Evolutionary conservation across 1,139 yeast genomes (phyloP).

Genomic region (Suhomyces guaymorum): DNA sequence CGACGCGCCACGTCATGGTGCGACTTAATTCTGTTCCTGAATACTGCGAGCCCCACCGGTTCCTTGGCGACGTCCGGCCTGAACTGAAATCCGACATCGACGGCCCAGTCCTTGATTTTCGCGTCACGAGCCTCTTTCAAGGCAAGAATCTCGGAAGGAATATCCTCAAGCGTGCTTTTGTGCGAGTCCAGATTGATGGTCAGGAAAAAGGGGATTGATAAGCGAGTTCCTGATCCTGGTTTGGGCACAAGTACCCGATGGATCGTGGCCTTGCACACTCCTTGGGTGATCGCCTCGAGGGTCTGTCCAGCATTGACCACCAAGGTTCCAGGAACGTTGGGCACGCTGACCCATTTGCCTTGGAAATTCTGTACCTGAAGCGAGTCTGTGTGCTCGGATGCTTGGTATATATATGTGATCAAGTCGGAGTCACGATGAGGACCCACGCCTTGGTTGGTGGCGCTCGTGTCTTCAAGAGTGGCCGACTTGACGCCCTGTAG

Average conservation of each 20-base stretch:
- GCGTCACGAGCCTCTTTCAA: slow-evolving; percentile 40
- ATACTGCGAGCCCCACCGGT: slow-evolving; percentile 61
- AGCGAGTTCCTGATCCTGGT: slow-evolving; percentile 52
- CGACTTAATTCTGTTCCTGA: slow-evolving; percentile 62
- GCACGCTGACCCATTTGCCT: slow-evolving; percentile 64
- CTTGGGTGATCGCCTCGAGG: slow-evolving; percentile 53
- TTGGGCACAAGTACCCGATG: slow-evolving; percentile 62
- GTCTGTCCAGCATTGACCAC: slow-evolving; percentile 60
- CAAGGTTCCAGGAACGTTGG: slow-evolving; percentile 41
- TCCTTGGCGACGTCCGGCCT: slow-evolving; percentile 43
- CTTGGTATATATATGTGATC: slow-evolving; percentile 62
- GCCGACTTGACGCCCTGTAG: slow-evolving; percentile 29
- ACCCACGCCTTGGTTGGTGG: slow-evolving; percentile 64
- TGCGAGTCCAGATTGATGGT: slow-evolving; percentile 50
- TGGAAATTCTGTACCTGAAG: slow-evolving; percentile 63
- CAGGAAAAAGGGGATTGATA: slow-evolving; percentile 57
- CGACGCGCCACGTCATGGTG: slow-evolving; percentile 66
- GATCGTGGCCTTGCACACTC: slow-evolving; percentile 64
- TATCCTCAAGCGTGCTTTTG: slow-evolving; percentile 32
- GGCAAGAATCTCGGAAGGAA: slow-evolving; percentile 35
- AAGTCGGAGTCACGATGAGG: slow-evolving; percentile 73
- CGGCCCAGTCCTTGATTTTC: slow-evolving; percentile 39
- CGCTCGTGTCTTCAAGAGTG: slow-evolving; percentile 42
- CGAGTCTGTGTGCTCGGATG: slow-evolving; percentile 47
- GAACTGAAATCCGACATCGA: slow-evolving; percentile 54